Conservation (phyloP, 1,284 basidiomycete genomes). For the Phellopilus nigrolimitatus region DNA sequence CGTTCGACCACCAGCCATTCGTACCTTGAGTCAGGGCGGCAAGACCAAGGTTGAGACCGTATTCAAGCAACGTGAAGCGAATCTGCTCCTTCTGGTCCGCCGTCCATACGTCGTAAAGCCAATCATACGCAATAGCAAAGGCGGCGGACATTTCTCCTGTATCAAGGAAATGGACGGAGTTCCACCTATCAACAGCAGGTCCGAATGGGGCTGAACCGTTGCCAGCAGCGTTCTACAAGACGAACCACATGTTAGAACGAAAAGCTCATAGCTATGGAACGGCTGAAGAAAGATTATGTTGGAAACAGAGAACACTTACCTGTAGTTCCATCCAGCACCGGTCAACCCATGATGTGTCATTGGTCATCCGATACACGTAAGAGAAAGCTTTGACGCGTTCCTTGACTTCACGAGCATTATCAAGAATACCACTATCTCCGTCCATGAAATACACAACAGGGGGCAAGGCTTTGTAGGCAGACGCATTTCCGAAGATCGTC, state of each 20-base stretch:
- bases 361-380: conserved; percentile 88
- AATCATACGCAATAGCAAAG: conserved; percentile 93
- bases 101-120: conserved; percentile 86
- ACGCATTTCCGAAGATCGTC: conserved; percentile 89
- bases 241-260: not conserved
- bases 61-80: conserved; percentile 69
- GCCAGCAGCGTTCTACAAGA: conserved; percentile 61
- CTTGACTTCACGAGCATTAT: conserved; percentile 88
- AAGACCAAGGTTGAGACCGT: conserved; percentile 70
- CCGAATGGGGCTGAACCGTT: conserved; percentile 61
- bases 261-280: not conserved
- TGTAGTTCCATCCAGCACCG: conserved; percentile 80
- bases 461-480: conserved; percentile 54
- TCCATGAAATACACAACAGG: conserved; percentile 77
- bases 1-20: conserved; percentile 56
- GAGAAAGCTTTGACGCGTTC: conserved; percentile 88
- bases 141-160: conserved; percentile 84
- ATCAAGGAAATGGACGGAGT: conserved; percentile 90
- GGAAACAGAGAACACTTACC: conserved; percentile 38
- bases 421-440: conserved; percentile 88
- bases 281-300: not conserved
- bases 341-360: conserved; percentile 85
- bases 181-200: conserved; percentile 66
- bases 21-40: conserved; percentile 43
- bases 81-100: conserved; percentile 69